Evolutionary conservation across 257 asterid species (phyloP), one percentile per base, ranked within the genome.

Genomic region (Lithospermum erythrorhizon): DNA sequence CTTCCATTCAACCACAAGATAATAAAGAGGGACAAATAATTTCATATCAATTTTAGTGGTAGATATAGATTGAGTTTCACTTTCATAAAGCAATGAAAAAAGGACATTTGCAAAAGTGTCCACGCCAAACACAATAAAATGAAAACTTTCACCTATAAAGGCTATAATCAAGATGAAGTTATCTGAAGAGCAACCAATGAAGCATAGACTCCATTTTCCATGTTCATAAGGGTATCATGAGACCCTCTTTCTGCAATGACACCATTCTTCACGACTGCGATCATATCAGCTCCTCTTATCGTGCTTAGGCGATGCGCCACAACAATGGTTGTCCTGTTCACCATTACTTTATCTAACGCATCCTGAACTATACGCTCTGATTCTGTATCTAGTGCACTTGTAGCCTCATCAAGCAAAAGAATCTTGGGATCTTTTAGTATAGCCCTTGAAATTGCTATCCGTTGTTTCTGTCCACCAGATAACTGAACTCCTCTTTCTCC

Each of bases 261-360:
- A 9, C 96, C 96, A 52, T 81, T 82, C 81, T 88, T 88, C 47
- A 88, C 86, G 0, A 83, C 88, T 5, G 90, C 93, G 30, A 88
- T 88, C 6, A 72, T 24, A 67, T 88, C 87, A 4, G 96, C 89
- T 19, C 90, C 86, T 67, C 71, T 81, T 14, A 88, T 82, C 0
- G 93, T 81, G 20, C 78, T 65, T 51, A 85, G 63, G 10, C 93
- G 75, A 27, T 88, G 96, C 3, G 96, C 94, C 1, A 88, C 89
- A 1, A 83, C 93, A 2, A 85, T 76, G 0, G 95, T 85, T 16
- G 96, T 88, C 61, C 94, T 73, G 29, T 81, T 68, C 59, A 81
- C 81, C 93, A 85, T 85, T 61, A 87, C 91, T 13, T 61, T 57
- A 56, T 87, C 86, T 35, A 87, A 30, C 9, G 94, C 95, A 20